Percentiles rank a stretch among this genome's conserved stretches.
Evolutionary conservation across 139 green algal species (phyloP).

Genomic region (Chlamydomonas asymmetrica): DNA sequence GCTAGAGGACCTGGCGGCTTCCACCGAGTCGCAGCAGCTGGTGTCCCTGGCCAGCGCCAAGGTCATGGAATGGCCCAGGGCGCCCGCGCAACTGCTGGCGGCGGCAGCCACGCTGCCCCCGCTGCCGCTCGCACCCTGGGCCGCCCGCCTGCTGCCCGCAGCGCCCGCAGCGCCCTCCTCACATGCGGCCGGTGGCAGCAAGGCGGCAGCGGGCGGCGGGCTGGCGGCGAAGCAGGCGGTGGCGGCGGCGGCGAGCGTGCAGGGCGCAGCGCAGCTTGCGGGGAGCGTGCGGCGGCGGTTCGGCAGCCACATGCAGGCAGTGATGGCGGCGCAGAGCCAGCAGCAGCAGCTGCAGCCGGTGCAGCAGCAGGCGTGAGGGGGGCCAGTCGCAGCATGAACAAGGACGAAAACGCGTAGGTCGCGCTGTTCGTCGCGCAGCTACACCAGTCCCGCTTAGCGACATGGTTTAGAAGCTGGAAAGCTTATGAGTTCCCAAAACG

Average conservation of each 20-base stretch:
- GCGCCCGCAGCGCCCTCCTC: too few species aligned
- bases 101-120: neutral
- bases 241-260: neutral
- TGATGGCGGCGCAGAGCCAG: too few species aligned
- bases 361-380: too few species aligned
- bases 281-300: too few species aligned
- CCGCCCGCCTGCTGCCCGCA: conserved; percentile 3
- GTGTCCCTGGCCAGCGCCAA: conserved; percentile 10
- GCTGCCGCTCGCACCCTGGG: conserved; percentile 15
- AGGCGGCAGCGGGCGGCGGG: neutral
- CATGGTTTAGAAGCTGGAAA: too few species aligned
- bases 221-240: neutral
- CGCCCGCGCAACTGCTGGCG: conserved; percentile 1
- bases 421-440: too few species aligned
- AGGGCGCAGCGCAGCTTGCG: conserved; percentile 9
- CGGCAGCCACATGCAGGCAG: too few species aligned
- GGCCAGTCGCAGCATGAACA: too few species aligned
- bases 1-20: neutral
- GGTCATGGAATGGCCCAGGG: neutral
- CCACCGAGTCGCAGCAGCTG: neutral
- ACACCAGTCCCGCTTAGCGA: too few species aligned
- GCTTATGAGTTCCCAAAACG: too few species aligned
- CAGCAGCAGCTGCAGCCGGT: too few species aligned
- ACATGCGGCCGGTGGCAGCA: neutral
- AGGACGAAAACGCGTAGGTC: too few species aligned